Evolutionary conservation across 1,284 basidiomycete species (phyloP).

Genomic region (Cryptococcus deneoformans): DNA sequence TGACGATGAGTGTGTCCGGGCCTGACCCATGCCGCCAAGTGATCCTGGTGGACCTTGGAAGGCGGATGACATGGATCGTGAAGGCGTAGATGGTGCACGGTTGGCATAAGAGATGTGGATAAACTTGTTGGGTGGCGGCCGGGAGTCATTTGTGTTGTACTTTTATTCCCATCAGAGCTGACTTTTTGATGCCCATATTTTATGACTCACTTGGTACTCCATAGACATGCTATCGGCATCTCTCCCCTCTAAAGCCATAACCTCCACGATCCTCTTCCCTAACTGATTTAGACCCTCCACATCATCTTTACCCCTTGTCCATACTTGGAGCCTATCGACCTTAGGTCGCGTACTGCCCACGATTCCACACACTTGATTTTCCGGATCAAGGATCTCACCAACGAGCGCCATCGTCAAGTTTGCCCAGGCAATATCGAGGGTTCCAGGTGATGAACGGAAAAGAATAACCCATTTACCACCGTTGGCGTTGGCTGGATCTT

Average conservation of each 20-base stretch:
- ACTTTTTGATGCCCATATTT: background rate
- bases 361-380: conserved; percentile 82
- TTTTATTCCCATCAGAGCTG: background rate
- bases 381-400: conserved; percentile 83
- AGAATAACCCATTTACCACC: conserved; percentile 95
- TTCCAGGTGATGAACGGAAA: conserved; percentile 71
- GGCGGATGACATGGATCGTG: background rate
- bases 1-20: background rate
- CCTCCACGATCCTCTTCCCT: conserved; percentile 73
- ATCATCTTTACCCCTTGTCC: conserved; percentile 79
- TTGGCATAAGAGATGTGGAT: conserved; percentile 26
- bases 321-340: conserved; percentile 84
- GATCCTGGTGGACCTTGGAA: conserved; percentile 1
- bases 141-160: conserved; percentile 24
- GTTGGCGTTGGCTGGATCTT: conserved; percentile 83
- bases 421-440: conserved; percentile 81
- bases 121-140: conserved; percentile 23
- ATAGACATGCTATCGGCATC: conserved; percentile 77
- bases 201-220: conserved; percentile 71
- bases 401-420: conserved; percentile 89
- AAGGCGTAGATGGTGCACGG: conserved; percentile 5
- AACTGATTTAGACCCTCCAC: conserved; percentile 73
- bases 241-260: conserved; percentile 52
- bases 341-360: conserved; percentile 84
- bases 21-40: background rate